phyloP scores from a whole-genome alignment of 371 early-diverging fungal genomes.

The Apophysomyces trapeziformis region DNA sequence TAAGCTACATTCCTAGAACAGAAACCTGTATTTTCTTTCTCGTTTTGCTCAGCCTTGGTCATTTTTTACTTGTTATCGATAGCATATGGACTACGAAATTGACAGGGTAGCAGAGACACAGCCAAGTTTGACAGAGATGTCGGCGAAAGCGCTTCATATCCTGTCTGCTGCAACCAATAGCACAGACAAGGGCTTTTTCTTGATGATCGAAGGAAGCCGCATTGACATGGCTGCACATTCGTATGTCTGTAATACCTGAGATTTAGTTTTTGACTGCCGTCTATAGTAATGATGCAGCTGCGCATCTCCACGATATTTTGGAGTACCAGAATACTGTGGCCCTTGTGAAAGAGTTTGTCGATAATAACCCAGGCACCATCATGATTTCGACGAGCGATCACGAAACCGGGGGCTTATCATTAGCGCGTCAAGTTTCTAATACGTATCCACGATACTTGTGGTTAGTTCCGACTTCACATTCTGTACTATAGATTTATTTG shows the following conservation, averaged over 20 bases:
- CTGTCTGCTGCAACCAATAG: constrained; percentile 49
- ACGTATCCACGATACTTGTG: constrained; percentile 86
- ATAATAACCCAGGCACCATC: constrained; percentile 76
- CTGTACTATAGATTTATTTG: background rate
- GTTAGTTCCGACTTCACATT: constrained; percentile 32
- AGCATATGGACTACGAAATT: constrained; percentile 91
- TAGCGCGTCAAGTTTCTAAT: constrained; percentile 69
- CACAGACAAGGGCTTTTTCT: constrained; percentile 80
- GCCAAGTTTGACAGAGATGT: constrained; percentile 89
- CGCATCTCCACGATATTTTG: constrained; percentile 90
- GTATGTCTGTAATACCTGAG: constrained; percentile 34
- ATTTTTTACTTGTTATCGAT: background rate
- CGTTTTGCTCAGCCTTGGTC: background rate
- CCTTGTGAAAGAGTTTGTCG: constrained; percentile 75
- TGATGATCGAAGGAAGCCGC: constrained; percentile 95
- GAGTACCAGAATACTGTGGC: constrained; percentile 84
- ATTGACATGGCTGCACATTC: constrained; percentile 89
- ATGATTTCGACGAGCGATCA: constrained; percentile 92
- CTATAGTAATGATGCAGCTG: constrained; percentile 86
- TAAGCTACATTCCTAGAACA: constrained; percentile 21
- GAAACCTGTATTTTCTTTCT: background rate
- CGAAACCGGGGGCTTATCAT: constrained; percentile 93
- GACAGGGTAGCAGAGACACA: constrained; percentile 73
- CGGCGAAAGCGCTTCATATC: constrained; percentile 73
- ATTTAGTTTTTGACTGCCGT: constrained; percentile 23